Evolutionary conservation across 2,329 filamentous ascomycete genomes (phyloP).

Genomic region (Xylariaceae sp.): DNA sequence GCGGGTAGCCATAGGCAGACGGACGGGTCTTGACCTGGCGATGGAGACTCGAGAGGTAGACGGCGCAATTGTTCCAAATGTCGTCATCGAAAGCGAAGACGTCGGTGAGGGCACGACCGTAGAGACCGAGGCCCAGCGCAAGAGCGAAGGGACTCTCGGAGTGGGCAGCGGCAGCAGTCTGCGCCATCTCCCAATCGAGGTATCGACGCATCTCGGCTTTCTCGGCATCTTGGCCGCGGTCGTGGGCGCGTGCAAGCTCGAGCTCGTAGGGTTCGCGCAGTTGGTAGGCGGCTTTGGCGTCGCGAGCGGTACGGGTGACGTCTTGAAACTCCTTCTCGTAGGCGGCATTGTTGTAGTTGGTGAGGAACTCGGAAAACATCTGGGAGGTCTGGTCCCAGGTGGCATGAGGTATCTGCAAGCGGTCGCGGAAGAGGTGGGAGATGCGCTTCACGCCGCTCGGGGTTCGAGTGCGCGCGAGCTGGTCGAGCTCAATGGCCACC

Average conservation of each 20-base stretch:
- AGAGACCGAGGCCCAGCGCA: slow-evolving; percentile 59
- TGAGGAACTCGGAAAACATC: slow-evolving; percentile 68
- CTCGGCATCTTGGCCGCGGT: slow-evolving; percentile 51
- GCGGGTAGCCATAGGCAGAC: slow-evolving; percentile 36
- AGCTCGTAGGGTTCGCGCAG: slow-evolving; percentile 64
- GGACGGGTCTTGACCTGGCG: slow-evolving; percentile 35
- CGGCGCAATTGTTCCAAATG: slow-evolving; percentile 78
- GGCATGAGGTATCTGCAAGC: slow-evolving; percentile 66
- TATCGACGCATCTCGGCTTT: slow-evolving; percentile 58
- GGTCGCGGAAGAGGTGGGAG: slow-evolving; percentile 62
- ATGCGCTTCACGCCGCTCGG: slow-evolving; percentile 57
- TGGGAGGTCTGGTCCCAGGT: slow-evolving; percentile 71
- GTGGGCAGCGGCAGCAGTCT: slow-evolving; percentile 49
- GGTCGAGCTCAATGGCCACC: slow-evolving; percentile 64
- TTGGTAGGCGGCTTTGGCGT: slow-evolving; percentile 58
- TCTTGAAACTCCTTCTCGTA: slow-evolving; percentile 71
- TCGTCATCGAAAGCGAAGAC: slow-evolving; percentile 67
- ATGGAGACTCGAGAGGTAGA: slow-evolving; percentile 58
- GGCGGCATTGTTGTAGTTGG: slow-evolving; percentile 61
- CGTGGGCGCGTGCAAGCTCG: slow-evolving; percentile 54
- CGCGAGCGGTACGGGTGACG: slow-evolving; percentile 56
- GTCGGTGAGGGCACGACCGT: slow-evolving; percentile 66
- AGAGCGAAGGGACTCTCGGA: slow-evolving; percentile 39
- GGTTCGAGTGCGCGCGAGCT: slow-evolving; percentile 53
- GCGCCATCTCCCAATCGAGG: slow-evolving; percentile 74